phyloP scores from a whole-genome alignment of 2,329 filamentous ascomycete species.

The Aspergillus calidoustus region DNA sequence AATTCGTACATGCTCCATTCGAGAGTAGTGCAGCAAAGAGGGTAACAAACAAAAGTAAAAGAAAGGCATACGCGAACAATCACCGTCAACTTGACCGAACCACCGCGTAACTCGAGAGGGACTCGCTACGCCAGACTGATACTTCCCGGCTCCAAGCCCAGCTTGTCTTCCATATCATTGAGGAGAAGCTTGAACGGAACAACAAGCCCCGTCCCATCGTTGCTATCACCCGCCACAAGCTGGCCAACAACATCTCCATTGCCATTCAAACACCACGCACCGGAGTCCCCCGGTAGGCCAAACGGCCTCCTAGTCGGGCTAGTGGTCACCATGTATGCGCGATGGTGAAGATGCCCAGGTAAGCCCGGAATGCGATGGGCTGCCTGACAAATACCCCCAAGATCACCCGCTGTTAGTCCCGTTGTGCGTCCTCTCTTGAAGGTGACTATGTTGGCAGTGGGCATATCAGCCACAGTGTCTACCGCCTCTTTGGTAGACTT shows the following conservation, averaged over 20 bases:
- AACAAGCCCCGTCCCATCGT: background rate
- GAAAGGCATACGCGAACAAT: too few relatives aligned
- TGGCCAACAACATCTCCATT: background rate
- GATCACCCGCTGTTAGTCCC: background rate
- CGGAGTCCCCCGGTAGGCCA: background rate
- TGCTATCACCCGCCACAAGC: background rate
- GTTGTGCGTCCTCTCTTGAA: background rate
- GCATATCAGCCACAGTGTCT: background rate
- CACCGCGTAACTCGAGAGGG: too few relatives aligned
- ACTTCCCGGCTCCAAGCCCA: background rate
- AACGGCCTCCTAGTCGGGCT: background rate
- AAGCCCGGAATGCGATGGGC: background rate
- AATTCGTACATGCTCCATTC: too few relatives aligned
- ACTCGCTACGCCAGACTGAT: background rate
- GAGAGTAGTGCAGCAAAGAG: too few relatives aligned
- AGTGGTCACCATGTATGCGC: background rate
- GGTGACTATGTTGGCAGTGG: background rate
- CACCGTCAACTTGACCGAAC: too few relatives aligned
- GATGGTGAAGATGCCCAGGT: background rate
- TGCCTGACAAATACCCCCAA: background rate
- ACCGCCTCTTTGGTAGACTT: background rate
- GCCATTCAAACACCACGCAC: slow-evolving; percentile 4
- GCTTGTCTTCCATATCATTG: background rate
- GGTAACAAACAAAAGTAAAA: too few relatives aligned
- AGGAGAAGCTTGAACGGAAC: background rate